Evolutionary conservation across 2,329 filamentous ascomycete genomes (phyloP), one percentile per base, ranked within the genome.

Genomic region (Drechslerella coelobrocha): DNA sequence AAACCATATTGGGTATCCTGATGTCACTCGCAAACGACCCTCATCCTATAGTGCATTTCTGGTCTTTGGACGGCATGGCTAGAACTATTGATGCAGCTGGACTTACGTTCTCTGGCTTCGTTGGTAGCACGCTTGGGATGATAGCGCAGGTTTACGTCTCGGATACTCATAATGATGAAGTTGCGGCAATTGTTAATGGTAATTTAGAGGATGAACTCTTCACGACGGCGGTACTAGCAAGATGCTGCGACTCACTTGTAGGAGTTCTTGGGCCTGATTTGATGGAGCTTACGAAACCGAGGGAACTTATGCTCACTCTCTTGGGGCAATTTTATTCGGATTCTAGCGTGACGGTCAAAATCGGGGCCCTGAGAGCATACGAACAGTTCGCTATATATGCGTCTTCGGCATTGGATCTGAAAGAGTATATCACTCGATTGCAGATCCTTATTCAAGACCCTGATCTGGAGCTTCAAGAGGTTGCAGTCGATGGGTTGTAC

Each of bases 11-110:
- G n/a, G 90, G 93, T 17, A 95, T 99, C 39, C 82, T 99, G n/a
- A 96, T 97, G 89, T 97, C 94, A 6, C 84, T 99, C 8, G 93
- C 92, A 78, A 96, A 92, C 75, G 94, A 99, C 77, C 91, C 93
- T 19, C 94, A 99, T 78, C 92, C 94, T 0, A 88, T 90, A 0
- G 94, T 99, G 7, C 94, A 99, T 79, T 96, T 93, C 77, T 97
- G 92, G 92, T 93, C 95, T 1, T 82, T 99, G 47, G 92, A 97
- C 77, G 93, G 91, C 8, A 80, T 99, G 27, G 88, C 90, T 1
- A 84, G 90, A 56, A 92, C 96, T 10, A 90, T 93, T 1, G 93
- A 97, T 76, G 94, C 93, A 9, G 92, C 94, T 1, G 94, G 94
- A 0, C 82, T 99, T 63, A 93, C 91, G 24, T 99, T 97, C 78